Base-by-base conservation (phyloP, 148 eudicot species). In the Selenicereus undatus region DNA sequence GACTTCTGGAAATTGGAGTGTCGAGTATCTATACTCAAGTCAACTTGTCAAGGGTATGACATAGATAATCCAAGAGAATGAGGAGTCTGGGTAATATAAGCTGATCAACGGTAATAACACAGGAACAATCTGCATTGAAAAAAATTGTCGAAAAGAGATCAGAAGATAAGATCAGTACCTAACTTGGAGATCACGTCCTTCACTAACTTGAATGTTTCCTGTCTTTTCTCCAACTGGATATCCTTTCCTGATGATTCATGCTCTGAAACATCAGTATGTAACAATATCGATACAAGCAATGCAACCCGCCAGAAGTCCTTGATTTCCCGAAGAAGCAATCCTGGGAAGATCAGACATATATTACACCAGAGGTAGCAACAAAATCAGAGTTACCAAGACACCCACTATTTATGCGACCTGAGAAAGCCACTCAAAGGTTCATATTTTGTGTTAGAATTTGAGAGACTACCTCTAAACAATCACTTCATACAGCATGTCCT, bases 291-390 rank as follows among this genome's bases (percentile, higher is more conserved):
- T 51, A 89, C 85, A 84, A 94, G 80, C 76, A 96, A 82, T 26
- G 98, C 89, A 72, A 87, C 90, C 51, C 88, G 90, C 99, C 99
- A 96, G 79, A 90, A 91, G 71, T 92, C 95, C 87, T 92, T 93
- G 82, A 93, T 93, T 71, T 93, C 98, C 81, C 94, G 89, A 75
- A 96, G 89, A 78, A 96, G 86, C 88, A 91, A 85, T 58, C 98
- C 99, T 92, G 78, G 11, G 79, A 56, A 79, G 26, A 62, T 60
- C 26, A 83, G 17, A 85, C 45, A 78, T 6, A 35, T 12, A 24
- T 8, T 62, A 24, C 45, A 62, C 17, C 51, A 45, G 22, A 43
- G 35, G 22, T 26, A 66, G 35, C 18, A 27, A 27, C 32, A 64
- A 64, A 64, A 24, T n/a, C 65, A 60, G 10, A 64, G 29, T 5